Evolutionary conservation across 1,284 basidiomycete genomes (phyloP), one percentile per base, ranked within the genome.

Genomic region (Trametes hirsuta): DNA sequence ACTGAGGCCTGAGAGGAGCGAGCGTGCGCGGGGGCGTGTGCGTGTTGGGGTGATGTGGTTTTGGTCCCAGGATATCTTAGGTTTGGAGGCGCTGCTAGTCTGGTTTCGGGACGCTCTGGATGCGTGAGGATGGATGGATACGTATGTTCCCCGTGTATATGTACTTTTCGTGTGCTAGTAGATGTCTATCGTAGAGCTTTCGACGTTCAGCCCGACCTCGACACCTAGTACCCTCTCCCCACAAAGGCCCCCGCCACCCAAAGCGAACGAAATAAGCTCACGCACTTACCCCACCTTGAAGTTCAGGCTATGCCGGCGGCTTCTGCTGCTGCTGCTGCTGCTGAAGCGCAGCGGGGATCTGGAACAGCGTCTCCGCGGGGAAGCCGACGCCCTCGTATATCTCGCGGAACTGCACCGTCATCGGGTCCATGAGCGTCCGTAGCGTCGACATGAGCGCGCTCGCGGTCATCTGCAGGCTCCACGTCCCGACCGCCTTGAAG

Each of bases 401-500:
- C 49, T 82, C 79, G 58, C 74, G 75, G 36, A 83, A 55, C 51
- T 81, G 81, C n/a, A 74, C 72, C 6, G 79, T 72, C 73, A 83
- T 75, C 9, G 83, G 84, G 67, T 85, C 82, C 47, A 88, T 79
- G 25, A 86, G 79, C 41, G 79, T 82, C 61, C 83, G 76, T 25
- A 92, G 72, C 2, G 88, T 80, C 39, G 82, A 77, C 39, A 92
- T 76, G 40, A 91, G 79, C 15, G 83, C 84, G 53, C 83, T 84
- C 1, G 88, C 85, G 4, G 90, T 89, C 77, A 88, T 84, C 71
- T 91, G 89, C 46, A 92, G 76, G 59, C 85, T 88, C 92, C 92
- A 94, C 14, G 93, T 77, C 58, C 92, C 88, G 64, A 98, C 94
- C 6, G 89, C 91, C 73, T 88, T 90, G 68, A 97, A 84, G 14